phyloP scores from a whole-genome alignment of 1,284 basidiomycete species.

The Prillingera fragicola region DNA sequence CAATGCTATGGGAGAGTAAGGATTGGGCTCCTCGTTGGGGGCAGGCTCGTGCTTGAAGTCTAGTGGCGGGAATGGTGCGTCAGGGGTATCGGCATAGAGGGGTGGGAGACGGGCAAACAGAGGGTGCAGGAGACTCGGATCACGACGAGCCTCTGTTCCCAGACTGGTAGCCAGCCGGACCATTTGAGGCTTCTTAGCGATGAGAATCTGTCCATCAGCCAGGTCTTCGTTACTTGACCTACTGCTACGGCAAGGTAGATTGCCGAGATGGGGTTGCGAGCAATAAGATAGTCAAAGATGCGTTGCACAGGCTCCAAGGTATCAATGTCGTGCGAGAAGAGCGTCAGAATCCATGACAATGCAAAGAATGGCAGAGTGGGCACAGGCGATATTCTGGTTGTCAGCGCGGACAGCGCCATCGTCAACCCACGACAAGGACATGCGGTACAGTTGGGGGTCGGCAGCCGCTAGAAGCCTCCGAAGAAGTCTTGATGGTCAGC shows the following conservation, averaged over 20 bases:
- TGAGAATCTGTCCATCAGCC: conserved; percentile 37
- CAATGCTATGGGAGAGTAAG: conserved; percentile 37
- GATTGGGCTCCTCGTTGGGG: conserved; percentile 25
- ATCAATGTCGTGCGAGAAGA: conserved; percentile 86
- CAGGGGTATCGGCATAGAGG: conserved; percentile 50
- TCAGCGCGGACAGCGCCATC: background rate
- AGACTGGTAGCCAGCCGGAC: conserved; percentile 29
- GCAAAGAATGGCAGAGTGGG: conserved; percentile 56
- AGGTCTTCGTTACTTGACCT: conserved; percentile 49
- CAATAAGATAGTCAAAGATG: conserved; percentile 79
- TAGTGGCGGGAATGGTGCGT: conserved; percentile 7
- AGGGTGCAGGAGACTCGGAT: conserved; percentile 60
- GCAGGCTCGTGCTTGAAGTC: conserved; percentile 1
- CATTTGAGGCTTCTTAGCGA: conserved; percentile 46
- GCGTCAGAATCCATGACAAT: conserved; percentile 79
- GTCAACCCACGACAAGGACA: conserved; percentile 52
- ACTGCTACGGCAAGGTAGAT: conserved; percentile 80
- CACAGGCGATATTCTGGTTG: conserved; percentile 34
- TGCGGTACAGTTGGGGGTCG: conserved; percentile 63
- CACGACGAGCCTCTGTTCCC: conserved; percentile 32
- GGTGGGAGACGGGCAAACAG: conserved; percentile 66
- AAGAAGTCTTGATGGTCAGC: conserved; percentile 54
- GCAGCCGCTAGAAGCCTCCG: conserved; percentile 63
- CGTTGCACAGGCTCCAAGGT: conserved; percentile 76
- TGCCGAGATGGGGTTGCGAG: conserved; percentile 69